Evolutionary conservation across 2,329 filamentous ascomycete genomes (phyloP).

Genomic region (Bertia moriformis): DNA sequence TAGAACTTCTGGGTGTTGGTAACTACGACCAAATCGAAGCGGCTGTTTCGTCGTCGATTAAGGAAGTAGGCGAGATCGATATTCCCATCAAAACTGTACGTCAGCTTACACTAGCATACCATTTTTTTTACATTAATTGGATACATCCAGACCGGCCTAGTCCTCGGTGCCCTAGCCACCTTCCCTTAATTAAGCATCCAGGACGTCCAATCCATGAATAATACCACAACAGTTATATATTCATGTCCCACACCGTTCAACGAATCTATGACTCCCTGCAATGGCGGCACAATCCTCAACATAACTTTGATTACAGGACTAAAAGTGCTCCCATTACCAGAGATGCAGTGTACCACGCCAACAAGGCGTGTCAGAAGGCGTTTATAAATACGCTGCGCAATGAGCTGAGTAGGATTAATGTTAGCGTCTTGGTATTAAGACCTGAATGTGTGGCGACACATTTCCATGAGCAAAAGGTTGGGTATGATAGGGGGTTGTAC

Average conservation of each 20-base stretch:
- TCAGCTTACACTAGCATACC: no score
- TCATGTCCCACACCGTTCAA: slow-evolving; percentile 30
- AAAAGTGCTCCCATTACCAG: slow-evolving; percentile 31
- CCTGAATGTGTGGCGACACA: slow-evolving; percentile 31
- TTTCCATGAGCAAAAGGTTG: slow-evolving; percentile 29
- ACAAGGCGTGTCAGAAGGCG: slow-evolving; percentile 28
- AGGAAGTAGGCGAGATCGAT: slow-evolving; percentile 21
- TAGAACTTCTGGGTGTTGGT: slow-evolving; percentile 17
- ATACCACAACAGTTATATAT: slow-evolving; percentile 27
- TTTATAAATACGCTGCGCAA: slow-evolving; percentile 31
- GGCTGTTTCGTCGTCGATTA: slow-evolving; percentile 13
- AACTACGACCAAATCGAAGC: slow-evolving; percentile 14
- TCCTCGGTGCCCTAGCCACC: slow-evolving; percentile 24
- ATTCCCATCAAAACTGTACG: slow-evolving; percentile 27
- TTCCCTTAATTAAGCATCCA: slow-evolving; percentile 24
- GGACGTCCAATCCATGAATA: slow-evolving; percentile 28
- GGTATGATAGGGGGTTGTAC: slow-evolving; percentile 23
- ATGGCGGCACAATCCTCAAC: slow-evolving; percentile 28
- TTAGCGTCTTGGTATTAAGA: slow-evolving; percentile 26
- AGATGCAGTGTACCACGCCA: slow-evolving; percentile 31
- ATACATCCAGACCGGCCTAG: slow-evolving; percentile 28
- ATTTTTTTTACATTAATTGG: no score
- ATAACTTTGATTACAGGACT: slow-evolving; percentile 28
- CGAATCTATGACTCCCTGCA: slow-evolving; percentile 19
- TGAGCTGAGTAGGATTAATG: slow-evolving; percentile 28